Conservation (phyloP, 2,329 filamentous ascomycete species). For the Phaeosphaeria sp. region DNA sequence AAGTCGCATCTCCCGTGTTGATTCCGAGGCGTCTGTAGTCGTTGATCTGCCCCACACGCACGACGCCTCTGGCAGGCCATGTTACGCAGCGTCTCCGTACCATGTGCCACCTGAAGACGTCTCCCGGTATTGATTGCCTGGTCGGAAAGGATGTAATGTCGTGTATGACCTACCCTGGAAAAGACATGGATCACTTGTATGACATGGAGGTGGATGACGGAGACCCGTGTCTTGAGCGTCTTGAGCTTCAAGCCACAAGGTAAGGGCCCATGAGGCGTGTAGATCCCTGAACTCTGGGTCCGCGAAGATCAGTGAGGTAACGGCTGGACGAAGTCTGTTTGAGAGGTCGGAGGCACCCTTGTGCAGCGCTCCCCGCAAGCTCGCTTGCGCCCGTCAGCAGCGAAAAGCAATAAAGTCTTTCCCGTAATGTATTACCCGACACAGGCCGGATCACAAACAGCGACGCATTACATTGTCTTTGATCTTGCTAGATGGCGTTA, state of each 20-base stretch:
- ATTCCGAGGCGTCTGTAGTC: slow-evolving; percentile 27
- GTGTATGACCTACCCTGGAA: slow-evolving; percentile 4
- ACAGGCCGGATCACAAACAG: not conserved
- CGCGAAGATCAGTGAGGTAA: slow-evolving; percentile 30
- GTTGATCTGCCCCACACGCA: slow-evolving; percentile 37
- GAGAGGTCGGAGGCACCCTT: slow-evolving; percentile 28
- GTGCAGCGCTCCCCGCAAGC: slow-evolving; percentile 33
- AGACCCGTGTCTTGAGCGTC: slow-evolving; percentile 32
- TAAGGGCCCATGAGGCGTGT: slow-evolving; percentile 31
- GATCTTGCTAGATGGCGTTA: not conserved
- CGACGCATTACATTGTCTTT: not conserved
- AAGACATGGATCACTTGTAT: not conserved
- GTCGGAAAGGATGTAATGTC: slow-evolving; percentile 4
- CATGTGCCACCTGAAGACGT: slow-evolving; percentile 27
- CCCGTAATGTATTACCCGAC: slow-evolving; percentile 9
- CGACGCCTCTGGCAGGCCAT: slow-evolving; percentile 24
- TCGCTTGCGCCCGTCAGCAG: slow-evolving; percentile 35
- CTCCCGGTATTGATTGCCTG: slow-evolving; percentile 3
- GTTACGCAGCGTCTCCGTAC: slow-evolving; percentile 23
- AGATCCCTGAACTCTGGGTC: slow-evolving; percentile 36
- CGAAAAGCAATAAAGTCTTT: slow-evolving; percentile 25
- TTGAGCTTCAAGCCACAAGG: slow-evolving; percentile 39
- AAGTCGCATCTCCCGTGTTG: slow-evolving; percentile 29
- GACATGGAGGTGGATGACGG: slow-evolving; percentile 7
- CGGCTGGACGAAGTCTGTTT: slow-evolving; percentile 40